phyloP scores from a whole-genome alignment of 805 yeast genomes.

The Starmera dryadoides region DNA sequence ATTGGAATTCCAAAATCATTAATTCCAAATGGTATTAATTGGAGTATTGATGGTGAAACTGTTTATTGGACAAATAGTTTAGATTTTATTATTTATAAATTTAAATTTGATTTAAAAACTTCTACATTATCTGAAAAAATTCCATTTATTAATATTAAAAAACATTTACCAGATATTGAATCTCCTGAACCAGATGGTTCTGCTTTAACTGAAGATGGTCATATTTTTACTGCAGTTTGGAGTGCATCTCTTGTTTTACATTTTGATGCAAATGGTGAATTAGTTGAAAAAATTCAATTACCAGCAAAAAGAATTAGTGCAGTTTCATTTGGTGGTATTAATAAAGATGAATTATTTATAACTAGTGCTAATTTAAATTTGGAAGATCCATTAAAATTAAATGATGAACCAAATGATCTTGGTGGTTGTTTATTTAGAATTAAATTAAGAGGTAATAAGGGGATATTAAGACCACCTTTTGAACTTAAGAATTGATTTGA shows the following conservation, averaged over 20 bases:
- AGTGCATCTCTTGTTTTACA: constrained; percentile 46
- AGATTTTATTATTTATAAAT: constrained; percentile 32
- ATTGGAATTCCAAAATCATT: constrained; percentile 30
- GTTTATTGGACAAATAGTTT: constrained; percentile 46
- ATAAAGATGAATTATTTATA: constrained; percentile 47
- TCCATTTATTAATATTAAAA: constrained; percentile 26
- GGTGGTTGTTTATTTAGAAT: constrained; percentile 52
- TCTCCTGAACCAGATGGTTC: constrained; percentile 75
- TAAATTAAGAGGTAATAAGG: constrained; percentile 36
- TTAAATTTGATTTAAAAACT: constrained; percentile 28
- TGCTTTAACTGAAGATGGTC: constrained; percentile 40
- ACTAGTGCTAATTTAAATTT: constrained; percentile 51
- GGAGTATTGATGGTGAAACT: constrained; percentile 33
- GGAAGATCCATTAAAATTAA: constrained; percentile 25
- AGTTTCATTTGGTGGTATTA: constrained; percentile 53
- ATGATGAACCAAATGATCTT: constrained; percentile 28
- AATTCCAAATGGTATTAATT: constrained; percentile 66
- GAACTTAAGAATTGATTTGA: constrained; percentile 19
- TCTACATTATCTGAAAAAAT: constrained; percentile 25
- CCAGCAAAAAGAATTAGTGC: constrained; percentile 58
- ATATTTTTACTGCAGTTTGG: constrained; percentile 57
- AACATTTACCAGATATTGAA: constrained; percentile 9
- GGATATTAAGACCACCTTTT: constrained; percentile 20
- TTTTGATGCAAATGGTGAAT: constrained; percentile 35
- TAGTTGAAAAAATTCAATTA: constrained; percentile 40